phyloP scores from a whole-genome alignment of 768 basidiomycete genomes.

The Rhodosporidiobolus sp. region DNA sequence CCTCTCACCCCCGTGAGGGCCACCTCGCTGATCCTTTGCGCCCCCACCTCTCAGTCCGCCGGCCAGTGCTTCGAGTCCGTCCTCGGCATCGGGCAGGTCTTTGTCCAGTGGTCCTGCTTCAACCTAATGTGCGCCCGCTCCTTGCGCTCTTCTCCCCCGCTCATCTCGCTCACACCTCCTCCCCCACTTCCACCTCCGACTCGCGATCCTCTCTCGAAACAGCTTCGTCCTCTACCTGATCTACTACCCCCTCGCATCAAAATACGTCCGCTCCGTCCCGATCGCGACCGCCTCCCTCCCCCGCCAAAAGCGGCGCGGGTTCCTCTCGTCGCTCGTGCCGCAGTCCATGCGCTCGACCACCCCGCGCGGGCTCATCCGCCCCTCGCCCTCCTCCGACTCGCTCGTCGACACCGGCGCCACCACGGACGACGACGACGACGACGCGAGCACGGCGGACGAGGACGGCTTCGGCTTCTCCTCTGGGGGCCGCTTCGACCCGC shows the following conservation, averaged over 20 bases:
- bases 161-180: background rate
- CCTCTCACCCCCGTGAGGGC: background rate
- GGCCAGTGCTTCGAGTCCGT: slow-evolving; percentile 73
- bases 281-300: slow-evolving; percentile 76
- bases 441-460: background rate
- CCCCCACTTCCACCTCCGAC: background rate
- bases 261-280: slow-evolving; percentile 57
- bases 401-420: background rate
- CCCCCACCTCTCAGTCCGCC: slow-evolving; percentile 54
- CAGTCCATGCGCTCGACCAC: slow-evolving; percentile 25
- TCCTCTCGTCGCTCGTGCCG: slow-evolving; percentile 26
- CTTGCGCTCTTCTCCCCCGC: background rate
- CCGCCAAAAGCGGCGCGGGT: slow-evolving; percentile 43
- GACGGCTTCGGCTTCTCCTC: slow-evolving; percentile 4
- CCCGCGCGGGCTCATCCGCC: slow-evolving; percentile 6
- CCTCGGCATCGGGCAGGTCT: slow-evolving; percentile 77
- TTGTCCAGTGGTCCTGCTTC: slow-evolving; percentile 79
- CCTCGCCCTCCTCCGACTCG: background rate
- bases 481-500: slow-evolving; percentile 25
- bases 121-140: slow-evolving; percentile 67
- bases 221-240: slow-evolving; percentile 87
- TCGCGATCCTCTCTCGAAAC: background rate
- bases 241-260: slow-evolving; percentile 83
- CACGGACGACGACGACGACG: background rate
- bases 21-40: background rate